phyloP scores from a whole-genome alignment of 257 asterid genomes.

The Plantago major region DNA sequence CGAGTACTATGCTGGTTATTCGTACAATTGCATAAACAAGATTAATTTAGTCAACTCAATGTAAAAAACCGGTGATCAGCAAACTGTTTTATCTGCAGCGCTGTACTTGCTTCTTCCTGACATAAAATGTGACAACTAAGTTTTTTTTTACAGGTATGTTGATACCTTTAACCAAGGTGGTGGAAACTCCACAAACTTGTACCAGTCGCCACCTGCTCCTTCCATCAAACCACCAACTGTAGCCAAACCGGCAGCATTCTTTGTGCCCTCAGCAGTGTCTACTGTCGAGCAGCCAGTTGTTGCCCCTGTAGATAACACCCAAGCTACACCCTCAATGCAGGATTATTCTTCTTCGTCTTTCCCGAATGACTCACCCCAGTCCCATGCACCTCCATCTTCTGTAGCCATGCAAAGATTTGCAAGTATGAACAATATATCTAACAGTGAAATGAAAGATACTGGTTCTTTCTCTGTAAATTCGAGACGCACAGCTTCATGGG shows the following conservation, averaged over 20 bases:
- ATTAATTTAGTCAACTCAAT: no score
- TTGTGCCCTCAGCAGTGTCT: conserved; percentile 59
- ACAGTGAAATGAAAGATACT: conserved; percentile 23
- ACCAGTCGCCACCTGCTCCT: conserved; percentile 61
- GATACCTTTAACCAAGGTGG: conserved; percentile 69
- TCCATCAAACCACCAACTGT: conserved; percentile 49
- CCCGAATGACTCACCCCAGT: conserved; percentile 30
- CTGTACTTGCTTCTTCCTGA: no score
- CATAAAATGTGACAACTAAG: conserved; percentile 9
- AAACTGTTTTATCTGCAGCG: no score
- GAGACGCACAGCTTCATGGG: conserved; percentile 90
- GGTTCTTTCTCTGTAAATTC: conserved; percentile 37
- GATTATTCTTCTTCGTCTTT: conserved; percentile 45
- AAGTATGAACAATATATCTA: conserved; percentile 65
- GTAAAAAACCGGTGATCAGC: no score
- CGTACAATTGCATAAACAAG: no score
- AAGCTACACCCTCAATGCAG: conserved; percentile 21
- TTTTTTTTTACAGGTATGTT: conserved; percentile 34
- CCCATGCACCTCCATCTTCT: conserved; percentile 30
- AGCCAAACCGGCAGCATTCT: conserved; percentile 49
- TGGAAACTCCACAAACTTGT: conserved; percentile 50
- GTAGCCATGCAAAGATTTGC: conserved; percentile 54
- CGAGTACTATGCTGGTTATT: no score
- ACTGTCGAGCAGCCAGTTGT: conserved; percentile 38
- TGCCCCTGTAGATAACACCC: conserved; percentile 27